Percentiles rank a stretch among this genome's conserved stretches.
Conservation (phyloP, 176 grass and related monocot genomes). For the Triticum monococcum region DNA sequence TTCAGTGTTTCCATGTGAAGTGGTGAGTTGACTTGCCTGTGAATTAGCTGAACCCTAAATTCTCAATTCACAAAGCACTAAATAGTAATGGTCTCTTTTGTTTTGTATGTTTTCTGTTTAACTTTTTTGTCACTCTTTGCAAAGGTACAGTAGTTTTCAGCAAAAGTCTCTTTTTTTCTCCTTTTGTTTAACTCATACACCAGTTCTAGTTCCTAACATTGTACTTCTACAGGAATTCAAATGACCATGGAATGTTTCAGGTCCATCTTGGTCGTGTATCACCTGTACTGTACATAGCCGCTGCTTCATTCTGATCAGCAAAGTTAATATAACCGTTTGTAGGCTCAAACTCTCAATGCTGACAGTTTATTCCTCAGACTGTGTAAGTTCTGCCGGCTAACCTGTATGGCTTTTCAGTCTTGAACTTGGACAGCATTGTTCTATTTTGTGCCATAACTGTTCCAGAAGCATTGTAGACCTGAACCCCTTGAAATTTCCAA, state of each 20-base stretch:
- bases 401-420: background rate
- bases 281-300: constrained; percentile 6
- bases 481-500: no score
- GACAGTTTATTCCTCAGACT: background rate
- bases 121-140: background rate
- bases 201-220: background rate
- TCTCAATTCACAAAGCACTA: background rate
- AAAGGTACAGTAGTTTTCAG: background rate
- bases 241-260: background rate
- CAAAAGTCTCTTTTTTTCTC: background rate
- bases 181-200: background rate
- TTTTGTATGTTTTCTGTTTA: background rate
- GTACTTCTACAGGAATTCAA: background rate
- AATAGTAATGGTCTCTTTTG: background rate
- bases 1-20: background rate
- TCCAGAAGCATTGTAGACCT: no score
- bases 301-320: background rate
- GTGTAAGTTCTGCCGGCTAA: background rate
- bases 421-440: background rate
- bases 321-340: background rate
- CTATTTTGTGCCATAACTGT: background rate
- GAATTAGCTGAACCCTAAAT: background rate
- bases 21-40: background rate
- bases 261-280: background rate
- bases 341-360: background rate